These are phyloP conservation scores for Sporothrix inflata DNA, from an alignment of 2,329 filamentous ascomycete genomes.

Conservation along the genomic window DNA sequence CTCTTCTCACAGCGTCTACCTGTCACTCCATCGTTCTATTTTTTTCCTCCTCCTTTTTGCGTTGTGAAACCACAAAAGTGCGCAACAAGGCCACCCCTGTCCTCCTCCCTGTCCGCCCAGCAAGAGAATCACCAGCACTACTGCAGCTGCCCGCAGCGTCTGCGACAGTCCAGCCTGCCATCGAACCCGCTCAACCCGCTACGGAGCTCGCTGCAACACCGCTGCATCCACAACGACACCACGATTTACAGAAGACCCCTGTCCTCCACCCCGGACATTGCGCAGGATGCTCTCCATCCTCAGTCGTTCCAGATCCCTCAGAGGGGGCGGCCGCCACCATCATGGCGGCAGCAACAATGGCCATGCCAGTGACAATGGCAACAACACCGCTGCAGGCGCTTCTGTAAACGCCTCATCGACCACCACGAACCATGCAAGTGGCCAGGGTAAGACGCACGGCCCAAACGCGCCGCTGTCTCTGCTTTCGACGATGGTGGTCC, in stretches of 20 bases:
- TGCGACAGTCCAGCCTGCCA: conserved; percentile 24
- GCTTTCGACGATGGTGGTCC: conserved; percentile 23
- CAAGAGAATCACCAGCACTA: conserved; percentile 14
- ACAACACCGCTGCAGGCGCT: background rate
- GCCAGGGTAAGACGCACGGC: conserved; percentile 37
- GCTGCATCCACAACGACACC: conserved; percentile 1
- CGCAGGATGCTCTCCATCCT: conserved; percentile 43
- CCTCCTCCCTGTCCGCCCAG: background rate
- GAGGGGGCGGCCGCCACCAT: conserved; percentile 32
- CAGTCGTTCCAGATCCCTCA: conserved; percentile 41
- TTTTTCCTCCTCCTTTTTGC: conserved; percentile 4
- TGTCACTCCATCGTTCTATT: conserved; percentile 14
- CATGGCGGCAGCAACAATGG: conserved; percentile 26
- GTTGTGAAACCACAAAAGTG: conserved; percentile 24
- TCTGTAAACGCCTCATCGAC: conserved; percentile 24
- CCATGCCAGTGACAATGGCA: conserved; percentile 3
- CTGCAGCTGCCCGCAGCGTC: conserved; percentile 19
- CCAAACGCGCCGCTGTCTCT: conserved; percentile 33
- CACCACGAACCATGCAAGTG: conserved; percentile 27
- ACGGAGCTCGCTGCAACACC: conserved; percentile 6
- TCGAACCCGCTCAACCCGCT: conserved; percentile 6
- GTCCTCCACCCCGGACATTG: background rate
- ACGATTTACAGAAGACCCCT: background rate
- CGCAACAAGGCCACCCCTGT: conserved; percentile 16
- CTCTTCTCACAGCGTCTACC: background rate